A percentile compares a stretch with the other conserved stretches of the same genome.
phyloP scores from a whole-genome alignment of 208 protist genomes.

The Leishmania tarentolae region DNA sequence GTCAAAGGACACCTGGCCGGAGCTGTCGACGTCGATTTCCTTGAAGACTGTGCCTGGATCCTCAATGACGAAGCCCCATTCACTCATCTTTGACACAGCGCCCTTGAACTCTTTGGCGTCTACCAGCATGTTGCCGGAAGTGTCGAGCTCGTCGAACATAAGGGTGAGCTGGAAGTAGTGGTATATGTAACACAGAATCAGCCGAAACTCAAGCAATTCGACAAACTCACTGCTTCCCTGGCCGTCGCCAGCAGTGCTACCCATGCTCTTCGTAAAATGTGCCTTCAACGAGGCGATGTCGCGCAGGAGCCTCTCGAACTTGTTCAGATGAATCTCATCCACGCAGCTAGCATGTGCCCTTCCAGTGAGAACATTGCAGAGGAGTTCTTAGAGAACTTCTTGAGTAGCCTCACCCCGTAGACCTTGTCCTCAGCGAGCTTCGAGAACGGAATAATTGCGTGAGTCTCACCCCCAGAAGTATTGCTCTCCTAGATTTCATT shows the following conservation, averaged over 20 bases:
- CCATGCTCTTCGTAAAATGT: conserved; percentile 75
- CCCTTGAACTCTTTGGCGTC: conserved; percentile 68
- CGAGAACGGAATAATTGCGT: conserved; percentile 28
- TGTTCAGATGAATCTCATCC: conserved; percentile 4
- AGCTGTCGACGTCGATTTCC: conserved; percentile 66
- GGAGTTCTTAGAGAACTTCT: conserved; percentile 67
- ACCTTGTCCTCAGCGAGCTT: conserved; percentile 47
- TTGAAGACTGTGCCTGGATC: conserved; percentile 67
- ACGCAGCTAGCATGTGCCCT: conserved; percentile 53
- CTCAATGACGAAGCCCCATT: conserved; percentile 65
- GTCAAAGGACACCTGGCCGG: conserved; percentile 78
- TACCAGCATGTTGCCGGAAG: conserved; percentile 68
- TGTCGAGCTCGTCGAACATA: conserved; percentile 88
- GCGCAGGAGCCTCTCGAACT: conserved; percentile 41
- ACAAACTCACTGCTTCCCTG: conserved; percentile 43
- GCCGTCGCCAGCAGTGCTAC: conserved; percentile 34
- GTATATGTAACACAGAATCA: conserved; percentile 76
- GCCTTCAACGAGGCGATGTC: conserved; percentile 81
- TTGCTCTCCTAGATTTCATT: conserved; percentile 44
- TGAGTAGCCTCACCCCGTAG: conserved; percentile 68
- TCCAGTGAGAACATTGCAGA: conserved; percentile 57
- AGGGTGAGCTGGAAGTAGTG: conserved; percentile 71
- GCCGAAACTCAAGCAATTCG: conserved; percentile 64
- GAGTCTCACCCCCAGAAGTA: conserved; percentile 43
- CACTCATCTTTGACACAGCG: conserved; percentile 49